Conservation (phyloP, 1,139 yeast genomes). For the Petasospora rhodanensis region DNA sequence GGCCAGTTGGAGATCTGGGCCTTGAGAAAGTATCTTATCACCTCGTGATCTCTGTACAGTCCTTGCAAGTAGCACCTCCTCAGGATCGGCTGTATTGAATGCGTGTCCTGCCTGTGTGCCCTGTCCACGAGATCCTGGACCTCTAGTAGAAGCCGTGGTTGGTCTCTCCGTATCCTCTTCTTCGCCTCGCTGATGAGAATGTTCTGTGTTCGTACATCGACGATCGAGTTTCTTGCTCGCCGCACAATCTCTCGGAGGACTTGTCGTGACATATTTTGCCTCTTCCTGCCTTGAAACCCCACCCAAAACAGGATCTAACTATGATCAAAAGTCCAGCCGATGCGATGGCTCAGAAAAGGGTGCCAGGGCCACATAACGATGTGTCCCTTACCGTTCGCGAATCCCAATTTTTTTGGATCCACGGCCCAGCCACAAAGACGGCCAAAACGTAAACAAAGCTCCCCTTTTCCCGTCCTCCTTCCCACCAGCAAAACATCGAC, state of each 20-base stretch:
- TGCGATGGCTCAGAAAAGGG: no score
- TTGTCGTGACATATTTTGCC: no score
- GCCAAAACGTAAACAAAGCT: no score
- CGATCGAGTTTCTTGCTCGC: slow-evolving; percentile 2
- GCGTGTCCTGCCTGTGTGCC: slow-evolving; percentile 8
- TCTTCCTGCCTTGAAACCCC: no score
- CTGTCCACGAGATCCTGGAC: slow-evolving; percentile 7
- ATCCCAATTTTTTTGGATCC: no score
- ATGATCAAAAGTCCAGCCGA: no score
- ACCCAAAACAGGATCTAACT: no score
- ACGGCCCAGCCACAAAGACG: no score
- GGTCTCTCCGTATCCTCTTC: slow-evolving; percentile 19
- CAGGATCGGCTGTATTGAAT: slow-evolving; percentile 13
- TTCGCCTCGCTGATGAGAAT: slow-evolving; percentile 16
- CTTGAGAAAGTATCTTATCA: slow-evolving; percentile 17
- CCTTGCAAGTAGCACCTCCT: slow-evolving; percentile 19
- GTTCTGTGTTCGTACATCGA: slow-evolving; percentile 15
- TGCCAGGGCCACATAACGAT: no score
- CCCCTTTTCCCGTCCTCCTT: no score
- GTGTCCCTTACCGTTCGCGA: no score
- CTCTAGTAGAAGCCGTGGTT: slow-evolving; percentile 11
- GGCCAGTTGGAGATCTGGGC: slow-evolving; percentile 22
- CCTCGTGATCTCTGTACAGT: slow-evolving; percentile 17
- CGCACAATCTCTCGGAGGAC: neutral
- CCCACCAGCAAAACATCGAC: no score